Base-by-base conservation (phyloP, 164 flowering plant genomes). In the grape (Vitis vinifera) region DNA sequence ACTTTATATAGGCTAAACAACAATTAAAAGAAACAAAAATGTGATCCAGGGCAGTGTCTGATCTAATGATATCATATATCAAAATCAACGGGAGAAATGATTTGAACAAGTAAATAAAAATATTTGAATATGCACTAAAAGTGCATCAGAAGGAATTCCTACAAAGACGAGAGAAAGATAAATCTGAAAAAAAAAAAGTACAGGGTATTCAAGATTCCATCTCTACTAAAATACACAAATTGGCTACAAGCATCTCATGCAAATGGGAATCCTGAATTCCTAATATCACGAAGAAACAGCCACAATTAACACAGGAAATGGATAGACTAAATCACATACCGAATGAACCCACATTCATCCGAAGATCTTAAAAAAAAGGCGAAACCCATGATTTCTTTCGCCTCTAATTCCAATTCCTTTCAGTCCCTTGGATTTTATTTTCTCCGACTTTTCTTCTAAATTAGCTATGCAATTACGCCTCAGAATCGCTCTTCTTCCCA, bases 401-500 rank as follows among this genome's bases (percentile, higher is more conserved):
- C 69, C 51, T 15, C 51, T 5, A 68, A 16, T 17, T 19, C 13
- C 27, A 68, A 70, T 4, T 59, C 66, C 27, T 58, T 62, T 51
- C 13, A 12, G n/a, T 29, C 68, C 60, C 55, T 66, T 63, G 12
- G 68, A 63, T 47, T 68, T 68, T 59, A 59, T 67, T 66, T 15
- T 37, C 44, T 37, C 7, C 44, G 0, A 37, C 2, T 37, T 37
- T 37, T 37, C 44, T 37, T 53, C 63, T 44, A 62, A 56, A 23
- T 59, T 30, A 59, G 58, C 51, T n/a, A 51, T 44, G 11, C 27
- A 50, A n/a, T 76, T 48, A 78, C 30, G 74, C 68, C 68, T 76
- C 72, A 0, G 83, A 69, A 29, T 76, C 82, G 29, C 62, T 78
- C 76, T 68, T 81, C 77, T 73, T 79, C 49, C 75, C 80, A 4